A percentile compares a stretch with the other conserved stretches of the same genome.
Conservation (phyloP, 495 filamentous ascomycete genomes). For the Penicillium turbatum region DNA sequence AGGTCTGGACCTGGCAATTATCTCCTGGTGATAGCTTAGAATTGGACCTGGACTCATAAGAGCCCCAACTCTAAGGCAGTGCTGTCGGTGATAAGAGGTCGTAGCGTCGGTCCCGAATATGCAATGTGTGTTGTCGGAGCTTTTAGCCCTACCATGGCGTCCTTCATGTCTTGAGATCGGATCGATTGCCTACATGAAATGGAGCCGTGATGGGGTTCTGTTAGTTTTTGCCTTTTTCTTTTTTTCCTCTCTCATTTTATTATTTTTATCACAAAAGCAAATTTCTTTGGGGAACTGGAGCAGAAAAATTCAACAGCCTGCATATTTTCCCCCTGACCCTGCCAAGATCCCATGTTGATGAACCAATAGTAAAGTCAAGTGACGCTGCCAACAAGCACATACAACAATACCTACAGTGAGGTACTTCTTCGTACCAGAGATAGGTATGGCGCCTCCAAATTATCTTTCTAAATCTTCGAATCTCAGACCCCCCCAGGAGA, state of each 20-base stretch:
- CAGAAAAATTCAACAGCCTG: not conserved
- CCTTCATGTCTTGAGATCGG: constrained; percentile 9
- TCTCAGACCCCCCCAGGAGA: not conserved
- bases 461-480: constrained; percentile 2
- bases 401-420: too few species aligned
- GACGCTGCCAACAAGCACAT: not conserved
- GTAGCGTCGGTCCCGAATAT: not conserved
- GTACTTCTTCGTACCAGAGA: not conserved
- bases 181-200: not conserved
- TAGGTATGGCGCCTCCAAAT: not conserved
- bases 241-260: constrained; percentile 2
- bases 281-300: not conserved
- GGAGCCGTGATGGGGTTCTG: too few species aligned
- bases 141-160: constrained; percentile 8
- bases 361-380: constrained; percentile 8
- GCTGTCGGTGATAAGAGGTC: too few species aligned
- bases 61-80: not conserved
- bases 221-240: not conserved
- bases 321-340: not conserved
- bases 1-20: constrained; percentile 10
- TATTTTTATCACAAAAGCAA: not conserved
- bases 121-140: constrained; percentile 4
- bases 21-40: not conserved
- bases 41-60: not conserved
- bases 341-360: constrained; percentile 5